Conservation (phyloP, 208 protist genomes). For the Trypanosoma boissoni region DNA sequence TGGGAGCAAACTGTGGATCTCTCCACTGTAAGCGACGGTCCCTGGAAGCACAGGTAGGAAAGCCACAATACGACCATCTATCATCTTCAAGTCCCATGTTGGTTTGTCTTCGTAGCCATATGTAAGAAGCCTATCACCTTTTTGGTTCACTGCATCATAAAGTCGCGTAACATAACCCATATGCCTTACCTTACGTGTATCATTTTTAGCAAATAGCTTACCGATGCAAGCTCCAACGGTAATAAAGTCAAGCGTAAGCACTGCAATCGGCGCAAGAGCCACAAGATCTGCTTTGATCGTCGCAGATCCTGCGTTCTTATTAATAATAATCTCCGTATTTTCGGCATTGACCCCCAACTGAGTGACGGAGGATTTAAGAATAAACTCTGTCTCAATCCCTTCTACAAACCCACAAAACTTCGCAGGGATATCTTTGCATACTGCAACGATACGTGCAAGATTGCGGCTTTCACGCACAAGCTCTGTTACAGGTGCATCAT, state of each 20-base stretch:
- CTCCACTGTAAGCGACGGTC: conserved; percentile 73
- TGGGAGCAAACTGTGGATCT: conserved; percentile 84
- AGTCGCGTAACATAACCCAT: conserved; percentile 79
- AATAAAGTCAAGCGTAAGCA: conserved; percentile 87
- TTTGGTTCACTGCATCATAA: conserved; percentile 57
- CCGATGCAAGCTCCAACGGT: conserved; percentile 66
- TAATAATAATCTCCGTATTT: conserved; percentile 54
- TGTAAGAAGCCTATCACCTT: conserved; percentile 66
- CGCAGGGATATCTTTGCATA: conserved; percentile 48
- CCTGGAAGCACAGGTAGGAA: conserved; percentile 79
- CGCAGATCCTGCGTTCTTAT: conserved; percentile 30
- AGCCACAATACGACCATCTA: conserved; percentile 83
- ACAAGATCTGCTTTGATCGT: conserved; percentile 62
- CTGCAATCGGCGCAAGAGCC: conserved; percentile 74
- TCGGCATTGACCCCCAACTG: conserved; percentile 88
- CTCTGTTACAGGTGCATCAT: conserved; percentile 50
- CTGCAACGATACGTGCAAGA: conserved; percentile 33
- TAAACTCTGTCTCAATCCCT: conserved; percentile 66
- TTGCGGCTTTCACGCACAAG: conserved; percentile 34
- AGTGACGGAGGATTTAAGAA: conserved; percentile 85
- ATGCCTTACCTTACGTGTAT: conserved; percentile 66
- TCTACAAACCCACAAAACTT: conserved; percentile 78
- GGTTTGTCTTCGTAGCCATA: conserved; percentile 64
- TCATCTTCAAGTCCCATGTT: conserved; percentile 71
- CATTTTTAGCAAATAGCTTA: conserved; percentile 87